phyloP scores from a whole-genome alignment of 1,139 yeast genomes.

The Lodderomyces pseudojiufengensis region DNA sequence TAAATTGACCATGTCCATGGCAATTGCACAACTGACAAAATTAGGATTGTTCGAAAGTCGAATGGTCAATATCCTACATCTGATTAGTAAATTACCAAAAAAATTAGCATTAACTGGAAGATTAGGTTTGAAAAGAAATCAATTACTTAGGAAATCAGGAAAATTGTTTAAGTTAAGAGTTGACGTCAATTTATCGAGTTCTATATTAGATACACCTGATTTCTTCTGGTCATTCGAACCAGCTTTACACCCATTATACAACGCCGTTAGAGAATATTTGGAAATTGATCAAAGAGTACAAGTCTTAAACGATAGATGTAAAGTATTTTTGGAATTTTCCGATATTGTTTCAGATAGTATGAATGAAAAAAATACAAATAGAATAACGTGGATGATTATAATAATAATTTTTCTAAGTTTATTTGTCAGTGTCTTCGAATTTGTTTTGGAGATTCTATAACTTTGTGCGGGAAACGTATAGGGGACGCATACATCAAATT shows the following conservation, averaged over 20 bases:
- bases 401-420: conserved; percentile 77
- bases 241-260: conserved; percentile 84
- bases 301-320: conserved; percentile 88
- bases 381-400: conserved; percentile 89
- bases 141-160: conserved; percentile 82
- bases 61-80: conserved; percentile 78
- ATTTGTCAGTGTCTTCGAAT: conserved; percentile 53
- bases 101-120: conserved; percentile 87
- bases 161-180: conserved; percentile 83
- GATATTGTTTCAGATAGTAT: conserved; percentile 92
- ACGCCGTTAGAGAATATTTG: conserved; percentile 84
- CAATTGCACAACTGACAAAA: conserved; percentile 95
- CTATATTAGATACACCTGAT: conserved; percentile 91
- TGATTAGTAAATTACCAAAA: conserved; percentile 84
- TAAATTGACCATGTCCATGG: conserved; percentile 90
- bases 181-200: conserved; percentile 87
- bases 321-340: conserved; percentile 88
- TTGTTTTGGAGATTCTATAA: conserved; percentile 33
- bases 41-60: conserved; percentile 86
- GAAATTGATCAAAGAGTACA: conserved; percentile 94
- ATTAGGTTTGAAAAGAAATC: conserved; percentile 73
- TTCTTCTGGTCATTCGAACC: conserved; percentile 98
- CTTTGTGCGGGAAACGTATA: no score
- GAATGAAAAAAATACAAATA: conserved; percentile 86
- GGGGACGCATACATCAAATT: no score